These are phyloP conservation scores for Alternaria sp. DNA, from an alignment of 2,329 filamentous ascomycete genomes.

Conservation along the genomic window DNA sequence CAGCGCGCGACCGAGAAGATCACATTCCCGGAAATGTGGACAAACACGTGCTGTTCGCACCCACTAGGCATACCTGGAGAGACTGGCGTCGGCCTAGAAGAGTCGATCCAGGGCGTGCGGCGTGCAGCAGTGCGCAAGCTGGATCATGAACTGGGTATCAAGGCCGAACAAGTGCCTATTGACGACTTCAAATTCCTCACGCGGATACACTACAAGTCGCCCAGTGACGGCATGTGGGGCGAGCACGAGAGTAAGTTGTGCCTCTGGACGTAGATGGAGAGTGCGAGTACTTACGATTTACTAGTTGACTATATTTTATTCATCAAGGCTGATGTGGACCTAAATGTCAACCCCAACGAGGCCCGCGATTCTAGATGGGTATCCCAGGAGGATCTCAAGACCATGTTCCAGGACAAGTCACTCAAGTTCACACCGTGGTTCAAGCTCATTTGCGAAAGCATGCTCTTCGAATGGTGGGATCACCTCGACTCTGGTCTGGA, in stretches of 20 bases:
- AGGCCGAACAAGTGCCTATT: conserved; percentile 84
- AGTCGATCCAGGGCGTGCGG: conserved; percentile 86
- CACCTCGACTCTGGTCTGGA: conserved; percentile 82
- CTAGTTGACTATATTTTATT: conserved; percentile 98
- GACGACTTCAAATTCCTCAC: conserved; percentile 94
- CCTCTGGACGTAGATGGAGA: not conserved
- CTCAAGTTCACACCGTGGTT: conserved; percentile 98
- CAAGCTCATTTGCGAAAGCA: conserved; percentile 96
- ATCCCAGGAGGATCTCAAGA: conserved; percentile 79
- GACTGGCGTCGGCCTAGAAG: conserved; percentile 81
- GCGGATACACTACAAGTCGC: conserved; percentile 96
- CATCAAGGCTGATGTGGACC: conserved; percentile 85
- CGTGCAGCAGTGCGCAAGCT: conserved; percentile 92
- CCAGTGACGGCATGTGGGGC: conserved; percentile 97
- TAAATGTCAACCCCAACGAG: conserved; percentile 86
- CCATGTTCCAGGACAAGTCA: conserved; percentile 80
- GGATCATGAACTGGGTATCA: conserved; percentile 93
- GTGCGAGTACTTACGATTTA: conserved; percentile 29
- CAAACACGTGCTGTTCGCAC: conserved; percentile 99
- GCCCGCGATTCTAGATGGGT: conserved; percentile 87
- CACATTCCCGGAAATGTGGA: conserved; percentile 99
- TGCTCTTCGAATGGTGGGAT: conserved; percentile 98
- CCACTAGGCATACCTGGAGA: conserved; percentile 90
- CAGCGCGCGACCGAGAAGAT: conserved; percentile 97
- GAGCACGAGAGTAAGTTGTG: conserved; percentile 87